Conservation (phyloP, 495 filamentous ascomycete genomes). For the Hypoxylon trugodes region DNA sequence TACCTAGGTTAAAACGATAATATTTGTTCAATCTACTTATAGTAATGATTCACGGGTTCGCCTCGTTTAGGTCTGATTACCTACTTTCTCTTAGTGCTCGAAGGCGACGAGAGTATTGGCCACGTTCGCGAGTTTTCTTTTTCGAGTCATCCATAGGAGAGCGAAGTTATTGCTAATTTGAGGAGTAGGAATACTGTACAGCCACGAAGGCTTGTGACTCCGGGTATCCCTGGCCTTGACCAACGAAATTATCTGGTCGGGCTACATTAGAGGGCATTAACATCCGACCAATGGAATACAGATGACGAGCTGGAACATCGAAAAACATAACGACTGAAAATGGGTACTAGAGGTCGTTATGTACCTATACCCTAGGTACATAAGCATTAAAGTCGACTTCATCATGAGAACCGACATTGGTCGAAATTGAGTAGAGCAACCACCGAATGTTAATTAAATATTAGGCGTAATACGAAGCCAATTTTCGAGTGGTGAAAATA, state of each 20-base stretch:
- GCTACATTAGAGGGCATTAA: neutral
- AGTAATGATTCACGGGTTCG: neutral
- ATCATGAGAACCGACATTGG: neutral
- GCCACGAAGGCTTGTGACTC: neutral
- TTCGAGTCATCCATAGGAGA: no score
- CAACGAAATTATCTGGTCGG: neutral
- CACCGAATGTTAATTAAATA: neutral
- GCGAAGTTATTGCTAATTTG: neutral
- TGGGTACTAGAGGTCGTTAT: neutral
- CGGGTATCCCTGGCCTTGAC: neutral
- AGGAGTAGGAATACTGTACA: neutral
- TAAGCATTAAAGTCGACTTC: neutral
- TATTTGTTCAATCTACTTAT: neutral
- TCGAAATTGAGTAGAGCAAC: neutral
- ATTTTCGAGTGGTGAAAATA: neutral
- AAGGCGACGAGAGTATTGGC: no score
- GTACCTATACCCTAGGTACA: no score
- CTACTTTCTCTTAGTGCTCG: no score
- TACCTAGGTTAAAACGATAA: neutral
- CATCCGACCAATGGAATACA: neutral
- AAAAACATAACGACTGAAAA: neutral
- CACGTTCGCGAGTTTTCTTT: no score
- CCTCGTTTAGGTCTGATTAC: neutral
- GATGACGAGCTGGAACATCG: neutral
- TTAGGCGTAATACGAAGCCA: neutral